Evolutionary conservation across 371 early-diverging fungal genomes (phyloP).

Genomic region (Mortierella sp.): DNA sequence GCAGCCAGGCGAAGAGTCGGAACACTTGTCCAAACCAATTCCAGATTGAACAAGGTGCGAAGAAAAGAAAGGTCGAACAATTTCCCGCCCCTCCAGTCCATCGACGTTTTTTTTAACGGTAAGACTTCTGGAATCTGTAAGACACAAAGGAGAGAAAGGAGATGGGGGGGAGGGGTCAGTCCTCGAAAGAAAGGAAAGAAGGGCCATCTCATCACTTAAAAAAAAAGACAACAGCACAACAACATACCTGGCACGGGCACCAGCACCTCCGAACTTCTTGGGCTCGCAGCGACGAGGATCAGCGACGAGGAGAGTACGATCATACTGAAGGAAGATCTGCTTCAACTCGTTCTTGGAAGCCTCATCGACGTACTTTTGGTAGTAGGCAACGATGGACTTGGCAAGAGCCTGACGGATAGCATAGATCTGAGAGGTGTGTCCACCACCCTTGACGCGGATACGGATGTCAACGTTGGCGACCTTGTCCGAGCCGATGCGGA

Average conservation of each 20-base stretch:
- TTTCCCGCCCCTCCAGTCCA: conserved; percentile 42
- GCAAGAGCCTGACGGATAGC: conserved; percentile 99
- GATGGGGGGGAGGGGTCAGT: background rate
- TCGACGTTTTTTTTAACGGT: conserved; percentile 81
- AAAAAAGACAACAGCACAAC: conserved; percentile 1
- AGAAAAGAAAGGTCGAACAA: conserved; percentile 30
- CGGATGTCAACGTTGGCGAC: conserved; percentile 98
- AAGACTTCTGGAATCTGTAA: conserved; percentile 91
- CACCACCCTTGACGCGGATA: conserved; percentile 98
- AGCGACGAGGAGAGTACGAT: conserved; percentile 98
- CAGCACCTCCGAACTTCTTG: conserved; percentile 99
- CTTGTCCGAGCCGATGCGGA: conserved; percentile 95
- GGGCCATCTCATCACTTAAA: background rate
- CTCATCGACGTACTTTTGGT: conserved; percentile 99
- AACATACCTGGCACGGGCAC: conserved; percentile 97
- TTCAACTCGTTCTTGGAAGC: conserved; percentile 99
- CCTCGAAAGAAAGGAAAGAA: too few relatives aligned
- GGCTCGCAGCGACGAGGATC: conserved; percentile 99
- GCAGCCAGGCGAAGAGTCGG: conserved; percentile 21
- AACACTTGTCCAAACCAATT: conserved; percentile 18
- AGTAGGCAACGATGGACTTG: conserved; percentile 99
- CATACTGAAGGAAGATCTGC: conserved; percentile 95
- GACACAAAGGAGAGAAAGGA: conserved; percentile 3
- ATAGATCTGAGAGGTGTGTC: conserved; percentile 94
- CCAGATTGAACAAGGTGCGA: conserved; percentile 31